Conservation (phyloP, 495 filamentous ascomycete genomes). For the Sordaria brevicollis region DNA sequence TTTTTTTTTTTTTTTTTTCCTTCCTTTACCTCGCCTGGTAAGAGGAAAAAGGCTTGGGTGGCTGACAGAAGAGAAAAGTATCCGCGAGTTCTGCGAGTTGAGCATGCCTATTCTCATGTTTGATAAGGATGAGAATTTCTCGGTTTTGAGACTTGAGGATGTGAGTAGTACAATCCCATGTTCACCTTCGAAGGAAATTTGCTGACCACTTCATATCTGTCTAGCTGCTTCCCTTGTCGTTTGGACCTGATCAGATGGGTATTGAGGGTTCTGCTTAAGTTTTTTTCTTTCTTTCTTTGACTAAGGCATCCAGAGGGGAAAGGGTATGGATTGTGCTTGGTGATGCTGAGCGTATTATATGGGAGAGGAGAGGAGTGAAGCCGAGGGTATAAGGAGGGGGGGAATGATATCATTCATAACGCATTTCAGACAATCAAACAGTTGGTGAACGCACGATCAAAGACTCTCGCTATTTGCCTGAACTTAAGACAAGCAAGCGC, state of each 20-base stretch:
- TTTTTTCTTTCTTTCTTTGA: not conserved
- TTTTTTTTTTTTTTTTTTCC: too few species aligned
- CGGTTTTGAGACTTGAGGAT: slow-evolving; percentile 64
- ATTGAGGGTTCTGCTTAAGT: not conserved
- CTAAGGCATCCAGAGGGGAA: not conserved
- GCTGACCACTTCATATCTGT: not conserved
- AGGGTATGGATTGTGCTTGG: not conserved
- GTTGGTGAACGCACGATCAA: too few species aligned
- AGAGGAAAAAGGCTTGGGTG: not conserved
- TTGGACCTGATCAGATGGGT: slow-evolving; percentile 52
- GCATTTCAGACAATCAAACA: too few species aligned
- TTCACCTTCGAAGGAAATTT: slow-evolving; percentile 4
- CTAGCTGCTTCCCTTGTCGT: slow-evolving; percentile 58
- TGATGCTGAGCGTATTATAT: not conserved
- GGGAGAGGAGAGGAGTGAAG: not conserved
- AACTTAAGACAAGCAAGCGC: too few species aligned
- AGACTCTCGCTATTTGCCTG: too few species aligned
- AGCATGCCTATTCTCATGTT: slow-evolving; percentile 83
- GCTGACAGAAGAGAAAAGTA: slow-evolving; percentile 37
- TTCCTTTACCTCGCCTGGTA: too few species aligned
- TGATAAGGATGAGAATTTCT: slow-evolving; percentile 57
- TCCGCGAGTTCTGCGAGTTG: slow-evolving; percentile 65
- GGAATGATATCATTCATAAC: too few species aligned
- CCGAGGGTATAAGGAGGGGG: not conserved
- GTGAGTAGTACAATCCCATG: slow-evolving; percentile 31